phyloP scores from a whole-genome alignment of 345 rosid genomes.

The Salix caprea region DNA sequence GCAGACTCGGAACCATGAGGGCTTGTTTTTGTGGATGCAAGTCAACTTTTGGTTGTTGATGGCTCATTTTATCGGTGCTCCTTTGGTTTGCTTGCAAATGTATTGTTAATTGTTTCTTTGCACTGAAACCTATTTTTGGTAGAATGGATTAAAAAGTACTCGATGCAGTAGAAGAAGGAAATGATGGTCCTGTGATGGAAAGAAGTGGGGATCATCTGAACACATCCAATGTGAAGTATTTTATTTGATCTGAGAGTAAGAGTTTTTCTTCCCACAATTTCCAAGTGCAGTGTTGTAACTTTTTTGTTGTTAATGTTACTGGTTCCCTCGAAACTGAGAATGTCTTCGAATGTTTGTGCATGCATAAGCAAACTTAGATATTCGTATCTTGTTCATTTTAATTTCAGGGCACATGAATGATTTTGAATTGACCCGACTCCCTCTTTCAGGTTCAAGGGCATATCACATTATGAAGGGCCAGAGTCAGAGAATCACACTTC shows the following conservation, averaged over 20 bases:
- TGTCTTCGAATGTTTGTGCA: neutral
- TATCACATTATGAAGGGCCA: conserved; percentile 70
- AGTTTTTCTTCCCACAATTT: neutral
- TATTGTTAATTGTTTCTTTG: neutral
- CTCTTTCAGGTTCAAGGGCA: conserved; percentile 70
- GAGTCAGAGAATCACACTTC: conserved; percentile 59
- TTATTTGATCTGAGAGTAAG: neutral
- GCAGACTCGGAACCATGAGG: neutral
- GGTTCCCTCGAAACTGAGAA: neutral
- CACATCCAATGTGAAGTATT: neutral
- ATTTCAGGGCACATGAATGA: neutral
- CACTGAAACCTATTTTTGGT: neutral
- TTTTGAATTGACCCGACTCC: neutral
- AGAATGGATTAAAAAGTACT: neutral
- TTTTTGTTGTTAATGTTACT: neutral
- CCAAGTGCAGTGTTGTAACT: neutral
- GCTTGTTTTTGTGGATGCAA: neutral
- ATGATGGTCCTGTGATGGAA: neutral
- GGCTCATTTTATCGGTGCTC: neutral
- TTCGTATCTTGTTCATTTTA: neutral
- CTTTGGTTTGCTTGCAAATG: neutral
- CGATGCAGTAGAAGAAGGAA: neutral
- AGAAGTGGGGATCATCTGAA: neutral
- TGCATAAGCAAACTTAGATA: neutral
- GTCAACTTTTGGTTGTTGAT: no score